Conservation (phyloP, 2,329 filamentous ascomycete genomes). For the Cladophialophora exuberans region DNA sequence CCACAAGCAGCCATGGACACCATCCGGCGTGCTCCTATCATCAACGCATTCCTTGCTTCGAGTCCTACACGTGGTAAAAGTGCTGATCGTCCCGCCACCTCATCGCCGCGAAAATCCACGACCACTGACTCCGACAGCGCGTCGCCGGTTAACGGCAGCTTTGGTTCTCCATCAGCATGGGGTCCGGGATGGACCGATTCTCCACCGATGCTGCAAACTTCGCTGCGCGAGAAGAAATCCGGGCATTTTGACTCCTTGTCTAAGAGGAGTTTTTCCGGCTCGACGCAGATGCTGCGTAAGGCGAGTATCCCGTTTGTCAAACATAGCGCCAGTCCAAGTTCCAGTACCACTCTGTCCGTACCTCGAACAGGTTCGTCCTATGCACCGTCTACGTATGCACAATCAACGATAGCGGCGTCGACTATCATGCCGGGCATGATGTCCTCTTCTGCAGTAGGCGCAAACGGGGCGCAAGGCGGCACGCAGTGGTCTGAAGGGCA, state of each 20-base stretch:
- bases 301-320: slow-evolving; percentile 73
- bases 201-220: slow-evolving; percentile 82
- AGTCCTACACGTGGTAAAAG: slow-evolving; percentile 53
- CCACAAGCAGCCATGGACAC: slow-evolving; percentile 60
- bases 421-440: slow-evolving; percentile 53
- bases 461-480: slow-evolving; percentile 44
- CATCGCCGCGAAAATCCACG: slow-evolving; percentile 64
- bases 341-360: slow-evolving; percentile 49
- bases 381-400: slow-evolving; percentile 54
- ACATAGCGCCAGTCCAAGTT: slow-evolving; percentile 53
- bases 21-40: slow-evolving; percentile 66
- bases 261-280: slow-evolving; percentile 85
- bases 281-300: slow-evolving; percentile 46
- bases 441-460: too few relatives aligned
- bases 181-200: slow-evolving; percentile 90
- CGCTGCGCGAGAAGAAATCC: slow-evolving; percentile 89
- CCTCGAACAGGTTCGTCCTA: slow-evolving; percentile 51
- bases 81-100: slow-evolving; percentile 59
- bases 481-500: slow-evolving; percentile 54
- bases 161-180: slow-evolving; percentile 74
- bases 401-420: slow-evolving; percentile 54
- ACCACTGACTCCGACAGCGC: slow-evolving; percentile 57
- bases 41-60: slow-evolving; percentile 87
- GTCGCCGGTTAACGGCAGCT: slow-evolving; percentile 78
- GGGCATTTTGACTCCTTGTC: slow-evolving; percentile 83